Evolutionary conservation across 352 stramenopile species (phyloP).

Genomic region (Pythium myriotylum): DNA sequence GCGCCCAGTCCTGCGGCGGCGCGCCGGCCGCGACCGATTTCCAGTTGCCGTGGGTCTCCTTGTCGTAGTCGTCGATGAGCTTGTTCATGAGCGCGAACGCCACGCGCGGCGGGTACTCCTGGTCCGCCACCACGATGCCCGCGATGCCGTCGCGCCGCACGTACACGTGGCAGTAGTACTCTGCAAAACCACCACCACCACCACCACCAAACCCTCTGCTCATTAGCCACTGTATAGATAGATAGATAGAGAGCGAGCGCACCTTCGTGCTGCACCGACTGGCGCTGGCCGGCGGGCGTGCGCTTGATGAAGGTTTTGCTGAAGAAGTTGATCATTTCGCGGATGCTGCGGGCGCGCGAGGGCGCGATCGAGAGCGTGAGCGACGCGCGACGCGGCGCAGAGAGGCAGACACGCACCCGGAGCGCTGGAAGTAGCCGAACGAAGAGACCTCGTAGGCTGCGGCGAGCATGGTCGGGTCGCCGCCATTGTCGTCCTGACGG

Average conservation of each 20-base stretch:
- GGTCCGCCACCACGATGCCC: slow-evolving; percentile 96
- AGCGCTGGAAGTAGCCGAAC: slow-evolving; percentile 88
- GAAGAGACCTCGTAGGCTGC: slow-evolving; percentile 76
- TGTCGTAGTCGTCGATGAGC: slow-evolving; percentile 96
- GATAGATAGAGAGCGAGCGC: not conserved
- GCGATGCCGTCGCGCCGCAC: slow-evolving; percentile 95
- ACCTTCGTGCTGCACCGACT: slow-evolving; percentile 98
- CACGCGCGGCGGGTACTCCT: slow-evolving; percentile 98
- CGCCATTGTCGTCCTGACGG: slow-evolving; percentile 58
- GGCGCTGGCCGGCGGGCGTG: slow-evolving; percentile 94
- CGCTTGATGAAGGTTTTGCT: slow-evolving; percentile 99
- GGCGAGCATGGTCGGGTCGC: slow-evolving; percentile 71
- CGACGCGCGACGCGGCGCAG: not conserved
- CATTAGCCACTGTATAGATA: not conserved
- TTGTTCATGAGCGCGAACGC: slow-evolving; percentile 97
- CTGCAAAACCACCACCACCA: too few relatives aligned
- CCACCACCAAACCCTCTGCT: not conserved
- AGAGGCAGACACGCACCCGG: slow-evolving; percentile 44
- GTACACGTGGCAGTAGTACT: slow-evolving; percentile 99
- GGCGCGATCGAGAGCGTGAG: slow-evolving; percentile 8
- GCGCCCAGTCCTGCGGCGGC: slow-evolving; percentile 88
- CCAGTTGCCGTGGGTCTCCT: slow-evolving; percentile 64
- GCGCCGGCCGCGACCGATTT: slow-evolving; percentile 45
- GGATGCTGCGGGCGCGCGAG: slow-evolving; percentile 64
- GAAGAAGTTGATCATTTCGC: slow-evolving; percentile 99